Conservation (phyloP, 2,329 filamentous ascomycete species). For the Verticillium isaacii region DNA sequence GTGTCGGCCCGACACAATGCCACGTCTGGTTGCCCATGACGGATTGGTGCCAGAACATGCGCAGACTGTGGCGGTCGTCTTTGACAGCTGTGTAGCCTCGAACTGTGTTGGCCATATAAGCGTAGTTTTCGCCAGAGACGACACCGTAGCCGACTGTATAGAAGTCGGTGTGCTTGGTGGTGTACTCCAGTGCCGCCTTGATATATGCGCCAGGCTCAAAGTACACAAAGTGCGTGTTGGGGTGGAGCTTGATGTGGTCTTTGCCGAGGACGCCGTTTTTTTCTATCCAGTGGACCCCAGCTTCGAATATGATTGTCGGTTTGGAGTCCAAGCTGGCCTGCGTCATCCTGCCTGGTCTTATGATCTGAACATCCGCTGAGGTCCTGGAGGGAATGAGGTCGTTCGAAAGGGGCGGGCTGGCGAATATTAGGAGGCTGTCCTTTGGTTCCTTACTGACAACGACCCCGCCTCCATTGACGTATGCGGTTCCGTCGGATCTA, state of each 20-base stretch:
- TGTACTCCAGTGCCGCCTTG: constrained; percentile 30
- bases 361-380: constrained; percentile 11
- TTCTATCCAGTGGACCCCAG: constrained; percentile 25
- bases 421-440: constrained; percentile 24
- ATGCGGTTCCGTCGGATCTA: constrained; percentile 15
- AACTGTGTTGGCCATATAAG: constrained; percentile 28
- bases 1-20: constrained; percentile 21
- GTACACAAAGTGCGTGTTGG: constrained; percentile 19
- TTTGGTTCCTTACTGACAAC: constrained; percentile 21
- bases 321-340: constrained; percentile 12
- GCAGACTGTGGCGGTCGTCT: constrained; percentile 20
- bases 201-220: constrained; percentile 27
- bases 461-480: constrained; percentile 15
- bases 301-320: constrained; percentile 18
- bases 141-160: constrained; percentile 28
- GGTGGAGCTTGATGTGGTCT: constrained; percentile 13
- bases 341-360: constrained; percentile 17
- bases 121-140: constrained; percentile 30
- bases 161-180: constrained; percentile 14
- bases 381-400: constrained; percentile 14
- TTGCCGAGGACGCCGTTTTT: constrained; percentile 13
- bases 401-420: constrained; percentile 19
- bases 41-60: constrained; percentile 23
- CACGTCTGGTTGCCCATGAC: constrained; percentile 17
- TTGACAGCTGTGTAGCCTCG: constrained; percentile 21